Evolutionary conservation across 208 protist species (phyloP).

Genomic region (Crithidia mellificae): DNA sequence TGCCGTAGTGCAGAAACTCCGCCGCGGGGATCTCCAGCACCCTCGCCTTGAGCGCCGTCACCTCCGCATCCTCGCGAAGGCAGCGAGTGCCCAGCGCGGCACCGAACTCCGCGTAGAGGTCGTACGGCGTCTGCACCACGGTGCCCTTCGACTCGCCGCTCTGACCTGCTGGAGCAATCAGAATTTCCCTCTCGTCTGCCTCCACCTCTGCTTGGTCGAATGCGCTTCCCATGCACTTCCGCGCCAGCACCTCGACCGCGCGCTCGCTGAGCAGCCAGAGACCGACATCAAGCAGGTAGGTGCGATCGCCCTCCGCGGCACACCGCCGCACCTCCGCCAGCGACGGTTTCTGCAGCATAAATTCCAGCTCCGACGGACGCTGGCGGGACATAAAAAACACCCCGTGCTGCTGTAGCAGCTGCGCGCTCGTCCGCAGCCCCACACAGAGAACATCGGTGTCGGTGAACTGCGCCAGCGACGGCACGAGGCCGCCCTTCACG

Average conservation of each 20-base stretch:
- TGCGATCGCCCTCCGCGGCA: slow-evolving; percentile 9
- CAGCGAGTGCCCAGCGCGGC: slow-evolving; percentile 31
- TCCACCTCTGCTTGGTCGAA: slow-evolving; percentile 5
- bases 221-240: slow-evolving; percentile 18
- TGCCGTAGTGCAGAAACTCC: slow-evolving; percentile 51
- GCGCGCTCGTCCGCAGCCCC: slow-evolving; percentile 30
- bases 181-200: too few species aligned
- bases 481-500: slow-evolving; percentile 7
- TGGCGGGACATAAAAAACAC: slow-evolving; percentile 43
- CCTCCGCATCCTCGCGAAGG: slow-evolving; percentile 4
- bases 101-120: slow-evolving; percentile 54
- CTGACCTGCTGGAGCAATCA: too few species aligned
- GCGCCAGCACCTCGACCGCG: slow-evolving; percentile 36
- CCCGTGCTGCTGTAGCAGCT: slow-evolving; percentile 35
- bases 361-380: slow-evolving; percentile 31
- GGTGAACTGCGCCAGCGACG: slow-evolving; percentile 18
- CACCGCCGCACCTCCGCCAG: slow-evolving; percentile 27
- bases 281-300: slow-evolving; percentile 40
- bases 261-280: slow-evolving; percentile 58
- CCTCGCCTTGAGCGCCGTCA: slow-evolving; percentile 27
- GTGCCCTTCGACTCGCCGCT: too few species aligned
- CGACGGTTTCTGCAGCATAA: slow-evolving; percentile 65
- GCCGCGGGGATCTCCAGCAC: slow-evolving; percentile 41
- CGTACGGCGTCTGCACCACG: slow-evolving; percentile 28
- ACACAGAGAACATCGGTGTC: slow-evolving; percentile 56